Base-by-base conservation (phyloP, 257 asterid genomes). In the Ballota nigra region DNA sequence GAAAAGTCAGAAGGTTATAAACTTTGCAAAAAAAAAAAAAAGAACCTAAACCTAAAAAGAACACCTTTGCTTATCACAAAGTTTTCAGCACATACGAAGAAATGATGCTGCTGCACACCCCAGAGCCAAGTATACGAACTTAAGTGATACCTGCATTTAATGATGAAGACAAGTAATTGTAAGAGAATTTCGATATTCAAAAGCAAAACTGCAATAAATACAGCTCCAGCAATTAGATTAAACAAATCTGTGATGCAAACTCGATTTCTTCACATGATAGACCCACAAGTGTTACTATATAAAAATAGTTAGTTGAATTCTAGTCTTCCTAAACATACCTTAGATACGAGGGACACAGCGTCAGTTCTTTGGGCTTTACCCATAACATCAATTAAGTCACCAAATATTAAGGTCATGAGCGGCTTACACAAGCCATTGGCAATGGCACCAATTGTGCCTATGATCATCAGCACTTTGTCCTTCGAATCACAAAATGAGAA, bases 81-180 rank as follows among this genome's bases (percentile, higher is more conserved):
- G 6, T 36, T 8, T 66, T 34, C 16, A 19, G 33, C 49, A 77
- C 88, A 82, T 74, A 86, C 89, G 86, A 53, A 86, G 79, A 59
- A 77, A 82, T 58, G 89, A 82, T n/a, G 89, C 85, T 47, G 72
- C 69, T 18, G 89, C 92, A 24, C 83, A 61, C 41, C 84, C 87
- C 18, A 84, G 12, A 58, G 79, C 87, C 75, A 84, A 60, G 60
- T 75, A 84, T 20, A 86, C 82, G 28, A 78, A 69, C 56, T 75
- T 70, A 18, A 86, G 71, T 18, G 88, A 65, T 12, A 82, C 88
- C 88, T 84, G 52, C 47, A 53, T 33, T 49, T 20, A 5, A 11
- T 23, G 15, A 19, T 15, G 58, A 63, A 76, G 22, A n/a, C 28
- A 29, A 76, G 61, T 16, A 9, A 36, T 1, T 36, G 12, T 6